phyloP scores from a whole-genome alignment of 768 basidiomycete genomes.

The Rhodosporidiobolus odoratus region DNA sequence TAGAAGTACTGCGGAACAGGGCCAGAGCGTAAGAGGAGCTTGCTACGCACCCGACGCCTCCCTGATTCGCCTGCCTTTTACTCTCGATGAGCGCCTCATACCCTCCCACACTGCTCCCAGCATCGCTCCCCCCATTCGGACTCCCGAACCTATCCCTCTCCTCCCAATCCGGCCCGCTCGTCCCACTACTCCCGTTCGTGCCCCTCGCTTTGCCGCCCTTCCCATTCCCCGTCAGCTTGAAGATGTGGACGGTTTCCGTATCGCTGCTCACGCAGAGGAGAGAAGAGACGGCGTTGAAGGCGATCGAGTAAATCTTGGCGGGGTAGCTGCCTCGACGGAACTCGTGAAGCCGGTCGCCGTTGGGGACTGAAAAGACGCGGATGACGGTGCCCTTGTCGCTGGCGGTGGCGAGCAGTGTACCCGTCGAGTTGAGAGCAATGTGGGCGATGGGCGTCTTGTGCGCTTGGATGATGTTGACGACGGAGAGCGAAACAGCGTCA shows the following conservation, averaged over 20 bases:
- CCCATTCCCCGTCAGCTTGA: constrained; percentile 57
- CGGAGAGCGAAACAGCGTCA: constrained; percentile 82
- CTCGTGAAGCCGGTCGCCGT: constrained; percentile 89
- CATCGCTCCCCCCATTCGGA: constrained; percentile 47
- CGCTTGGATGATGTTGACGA: constrained; percentile 92
- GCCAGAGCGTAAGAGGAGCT: neutral
- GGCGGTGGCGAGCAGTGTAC: constrained; percentile 85
- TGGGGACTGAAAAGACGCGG: constrained; percentile 83
- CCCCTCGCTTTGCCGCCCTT: constrained; percentile 43
- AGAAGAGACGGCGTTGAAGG: constrained; percentile 75
- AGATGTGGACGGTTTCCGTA: constrained; percentile 93
- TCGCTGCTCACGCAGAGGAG: constrained; percentile 86
- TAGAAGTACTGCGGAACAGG: neutral
- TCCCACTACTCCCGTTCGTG: neutral
- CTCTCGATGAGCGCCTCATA: constrained; percentile 79
- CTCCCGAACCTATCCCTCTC: constrained; percentile 28
- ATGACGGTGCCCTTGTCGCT: constrained; percentile 96
- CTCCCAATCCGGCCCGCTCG: constrained; percentile 39
- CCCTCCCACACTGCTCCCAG: constrained; percentile 49
- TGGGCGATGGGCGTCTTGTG: constrained; percentile 90
- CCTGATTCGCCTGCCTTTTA: constrained; percentile 56
- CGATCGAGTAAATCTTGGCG: constrained; percentile 74
- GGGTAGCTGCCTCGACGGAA: constrained; percentile 86
- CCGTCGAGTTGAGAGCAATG: constrained; percentile 75
- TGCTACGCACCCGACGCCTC: constrained; percentile 24